phyloP scores from a whole-genome alignment of 139 green algal genomes.

The Penium margaritaceum region DNA sequence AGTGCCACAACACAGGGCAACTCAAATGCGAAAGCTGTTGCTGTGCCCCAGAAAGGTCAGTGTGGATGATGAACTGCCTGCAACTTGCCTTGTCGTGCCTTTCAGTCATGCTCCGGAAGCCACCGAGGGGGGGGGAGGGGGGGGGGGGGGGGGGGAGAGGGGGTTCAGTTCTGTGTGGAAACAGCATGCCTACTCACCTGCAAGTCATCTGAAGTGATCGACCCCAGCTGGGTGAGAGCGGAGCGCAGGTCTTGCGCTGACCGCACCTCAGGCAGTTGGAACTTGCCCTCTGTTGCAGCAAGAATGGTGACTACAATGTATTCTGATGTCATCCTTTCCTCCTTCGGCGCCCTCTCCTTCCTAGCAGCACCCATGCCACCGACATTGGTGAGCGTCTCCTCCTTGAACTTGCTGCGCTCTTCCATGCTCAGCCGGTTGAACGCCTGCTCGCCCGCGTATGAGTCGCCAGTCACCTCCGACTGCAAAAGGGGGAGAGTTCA shows the following conservation, averaged over 20 bases:
- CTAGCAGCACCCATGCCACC: constrained; percentile 50
- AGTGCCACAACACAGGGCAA: too few species aligned
- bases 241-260: constrained; percentile 50
- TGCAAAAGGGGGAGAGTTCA: background rate
- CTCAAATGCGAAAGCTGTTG: too few species aligned
- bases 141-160: too few species aligned
- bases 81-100: too few species aligned
- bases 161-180: too few species aligned
- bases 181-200: too few species aligned
- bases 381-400: constrained; percentile 88
- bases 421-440: constrained; percentile 68
- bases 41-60: too few species aligned
- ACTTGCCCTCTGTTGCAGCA: constrained; percentile 61
- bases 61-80: too few species aligned
- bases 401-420: constrained; percentile 80
- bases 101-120: too few species aligned
- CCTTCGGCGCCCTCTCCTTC: background rate
- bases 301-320: constrained; percentile 77
- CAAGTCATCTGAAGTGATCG: constrained; percentile 57
- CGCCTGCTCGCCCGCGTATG: background rate
- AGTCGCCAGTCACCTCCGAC: background rate
- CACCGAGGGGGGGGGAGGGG: too few species aligned
- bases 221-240: constrained; percentile 66
- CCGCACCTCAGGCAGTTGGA: constrained; percentile 67
- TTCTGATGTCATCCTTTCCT: constrained; percentile 53